phyloP scores from a whole-genome alignment of 2,329 filamentous ascomycete genomes.

The Botrytis fragariae region DNA sequence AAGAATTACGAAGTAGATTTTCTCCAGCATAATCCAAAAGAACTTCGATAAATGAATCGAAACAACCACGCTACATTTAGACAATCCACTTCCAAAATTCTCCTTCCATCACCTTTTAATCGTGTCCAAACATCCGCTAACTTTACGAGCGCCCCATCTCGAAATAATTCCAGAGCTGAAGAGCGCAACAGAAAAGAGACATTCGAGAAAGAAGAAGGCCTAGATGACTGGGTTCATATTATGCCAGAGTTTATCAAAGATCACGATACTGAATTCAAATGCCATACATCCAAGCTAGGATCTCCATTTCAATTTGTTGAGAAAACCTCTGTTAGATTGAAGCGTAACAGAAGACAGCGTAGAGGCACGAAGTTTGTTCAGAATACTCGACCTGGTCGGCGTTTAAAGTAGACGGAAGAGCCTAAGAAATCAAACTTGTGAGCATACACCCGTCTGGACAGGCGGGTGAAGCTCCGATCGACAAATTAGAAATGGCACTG shows the following conservation, averaged over 20 bases:
- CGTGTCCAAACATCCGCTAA: background rate
- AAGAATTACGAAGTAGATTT: background rate
- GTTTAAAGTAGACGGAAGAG: background rate
- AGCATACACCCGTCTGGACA: too few relatives aligned
- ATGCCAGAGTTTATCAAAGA: background rate
- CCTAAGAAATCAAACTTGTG: background rate
- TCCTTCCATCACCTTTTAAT: background rate
- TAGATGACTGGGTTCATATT: background rate
- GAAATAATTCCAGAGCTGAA: background rate
- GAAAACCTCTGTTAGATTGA: background rate
- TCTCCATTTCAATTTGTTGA: background rate
- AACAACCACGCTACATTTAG: background rate
- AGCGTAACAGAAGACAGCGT: background rate
- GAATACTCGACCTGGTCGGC: background rate
- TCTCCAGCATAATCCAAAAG: background rate
- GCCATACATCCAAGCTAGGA: background rate
- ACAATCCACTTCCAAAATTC: background rate
- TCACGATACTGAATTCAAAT: background rate
- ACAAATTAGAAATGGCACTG: background rate
- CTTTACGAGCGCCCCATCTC: background rate
- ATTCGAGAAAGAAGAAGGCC: background rate
- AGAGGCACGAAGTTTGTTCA: background rate
- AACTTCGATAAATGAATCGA: background rate
- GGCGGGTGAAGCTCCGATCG: background rate
- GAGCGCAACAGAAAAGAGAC: background rate